Conservation (phyloP, 2,329 filamentous ascomycete genomes). For the Cryphonectria nitschkei region DNA sequence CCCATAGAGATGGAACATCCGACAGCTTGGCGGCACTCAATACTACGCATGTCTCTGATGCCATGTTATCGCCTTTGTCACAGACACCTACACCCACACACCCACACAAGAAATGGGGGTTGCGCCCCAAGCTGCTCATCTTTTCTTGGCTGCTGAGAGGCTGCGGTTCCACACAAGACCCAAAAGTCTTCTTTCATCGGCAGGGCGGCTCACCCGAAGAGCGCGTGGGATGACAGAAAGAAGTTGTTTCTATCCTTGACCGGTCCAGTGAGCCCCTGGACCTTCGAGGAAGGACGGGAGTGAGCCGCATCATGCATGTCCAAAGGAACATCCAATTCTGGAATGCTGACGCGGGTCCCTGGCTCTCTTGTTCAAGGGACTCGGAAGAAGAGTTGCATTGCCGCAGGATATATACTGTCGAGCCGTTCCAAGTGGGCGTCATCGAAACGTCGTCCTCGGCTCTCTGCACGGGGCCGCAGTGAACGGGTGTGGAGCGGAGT, state of each 20-base stretch:
- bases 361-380: neutral
- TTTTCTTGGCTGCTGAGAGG: slow-evolving; percentile 18
- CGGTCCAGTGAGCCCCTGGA: slow-evolving; percentile 9
- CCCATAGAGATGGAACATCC: slow-evolving; percentile 8
- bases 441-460: slow-evolving; percentile 1
- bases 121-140: no score
- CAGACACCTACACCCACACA: neutral
- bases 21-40: neutral
- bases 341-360: neutral
- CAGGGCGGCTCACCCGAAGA: neutral
- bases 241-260: neutral
- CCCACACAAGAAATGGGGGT: neutral
- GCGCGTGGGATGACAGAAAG: neutral
- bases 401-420: slow-evolving; percentile 5
- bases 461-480: slow-evolving; percentile 1
- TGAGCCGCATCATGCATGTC: slow-evolving; percentile 3
- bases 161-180: neutral
- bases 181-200: neutral
- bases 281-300: slow-evolving; percentile 10
- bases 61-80: slow-evolving; percentile 20
- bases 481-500: neutral
- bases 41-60: slow-evolving; percentile 17
- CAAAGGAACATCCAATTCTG: slow-evolving; percentile 6
- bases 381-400: slow-evolving; percentile 13
- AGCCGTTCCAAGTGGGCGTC: slow-evolving; percentile 7